These are phyloP conservation scores for Passalora sequoiae DNA, from an alignment of 2,329 filamentous ascomycete species.

Conservation along the genomic window DNA sequence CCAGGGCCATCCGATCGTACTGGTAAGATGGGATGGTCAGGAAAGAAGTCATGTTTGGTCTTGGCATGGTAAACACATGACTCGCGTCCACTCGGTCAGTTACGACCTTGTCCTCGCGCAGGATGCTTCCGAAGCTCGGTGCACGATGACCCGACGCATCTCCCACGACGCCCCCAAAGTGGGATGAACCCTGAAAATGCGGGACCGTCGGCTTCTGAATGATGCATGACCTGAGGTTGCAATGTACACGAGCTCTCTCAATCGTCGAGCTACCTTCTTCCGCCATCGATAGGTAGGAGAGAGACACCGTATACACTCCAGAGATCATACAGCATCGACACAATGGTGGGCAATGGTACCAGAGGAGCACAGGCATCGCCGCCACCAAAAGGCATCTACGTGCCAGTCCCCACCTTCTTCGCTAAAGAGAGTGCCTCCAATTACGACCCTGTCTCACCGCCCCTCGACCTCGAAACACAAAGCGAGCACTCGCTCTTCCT, in stretches of 20 bases:
- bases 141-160: background rate
- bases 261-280: too few relatives aligned
- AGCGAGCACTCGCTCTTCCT: conserved; percentile 56
- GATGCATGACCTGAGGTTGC: background rate
- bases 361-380: conserved; percentile 31
- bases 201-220: conserved; percentile 6
- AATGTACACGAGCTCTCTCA: background rate
- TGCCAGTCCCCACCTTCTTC: conserved; percentile 62
- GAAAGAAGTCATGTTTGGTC: background rate
- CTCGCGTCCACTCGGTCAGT: too few relatives aligned
- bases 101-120: too few relatives aligned
- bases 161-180: too few relatives aligned
- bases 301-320: too few relatives aligned
- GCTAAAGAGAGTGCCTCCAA: conserved; percentile 42
- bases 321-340: too few relatives aligned
- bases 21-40: too few relatives aligned
- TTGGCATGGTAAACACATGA: too few relatives aligned
- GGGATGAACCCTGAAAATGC: too few relatives aligned
- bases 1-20: too few relatives aligned
- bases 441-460: conserved; percentile 44
- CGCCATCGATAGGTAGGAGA: too few relatives aligned
- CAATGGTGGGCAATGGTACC: conserved; percentile 15
- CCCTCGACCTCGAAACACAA: conserved; percentile 56
- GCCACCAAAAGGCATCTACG: conserved; percentile 52
- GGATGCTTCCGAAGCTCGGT: too few relatives aligned